Evolutionary conservation across 306 rosid genomes (phyloP), one percentile per base, ranked within the genome.

Genomic region (Citrullus mucosospermus): DNA sequence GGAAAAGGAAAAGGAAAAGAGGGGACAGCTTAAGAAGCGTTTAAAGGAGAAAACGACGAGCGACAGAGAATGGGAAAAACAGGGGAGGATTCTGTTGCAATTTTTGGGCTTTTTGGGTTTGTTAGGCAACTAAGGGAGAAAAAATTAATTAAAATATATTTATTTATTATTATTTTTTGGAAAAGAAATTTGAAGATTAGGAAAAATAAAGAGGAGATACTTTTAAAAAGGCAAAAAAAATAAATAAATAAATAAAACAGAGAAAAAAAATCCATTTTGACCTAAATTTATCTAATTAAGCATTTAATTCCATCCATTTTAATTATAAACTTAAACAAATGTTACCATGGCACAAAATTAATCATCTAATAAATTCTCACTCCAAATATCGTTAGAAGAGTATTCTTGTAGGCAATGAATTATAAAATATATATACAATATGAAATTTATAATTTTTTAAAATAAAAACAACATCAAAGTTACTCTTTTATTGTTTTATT

Each of bases 21-120:
- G 81, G 78, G 32, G 78, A 51, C 15, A 51, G 78, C 48, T 30
- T 22, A 70, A 75, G 78, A 30, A 54, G 53, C 36, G 66, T 56
- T 54, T 30, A 71, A 75, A 68, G 86, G 77, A 80, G 85, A 75
- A 75, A 86, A 82, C 71, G 87, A 87, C 83, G 88, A 84, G n/a
- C 76, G 58, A 71, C 76, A 36, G 18, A 14, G 58, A 13, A 46
- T 11, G 74, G 72, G 83, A 74, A 48, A 81, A 41, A 77, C 66
- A 79, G 79, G 59, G 79, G 77, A 76, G 83, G 79, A 75, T 74
- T 85, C 81, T 79, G 84, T 85, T 79, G 78, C 69, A 58, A 80
- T 59, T 54, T 78, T 74, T 79, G 8, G 36, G 30, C 0, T 75
- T 75, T 75, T 75, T 60, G 43, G 71, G 58, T 71, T 71, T 71